phyloP scores from a whole-genome alignment of 1,139 yeast genomes.

The Scheffersomyces segobiensis region DNA sequence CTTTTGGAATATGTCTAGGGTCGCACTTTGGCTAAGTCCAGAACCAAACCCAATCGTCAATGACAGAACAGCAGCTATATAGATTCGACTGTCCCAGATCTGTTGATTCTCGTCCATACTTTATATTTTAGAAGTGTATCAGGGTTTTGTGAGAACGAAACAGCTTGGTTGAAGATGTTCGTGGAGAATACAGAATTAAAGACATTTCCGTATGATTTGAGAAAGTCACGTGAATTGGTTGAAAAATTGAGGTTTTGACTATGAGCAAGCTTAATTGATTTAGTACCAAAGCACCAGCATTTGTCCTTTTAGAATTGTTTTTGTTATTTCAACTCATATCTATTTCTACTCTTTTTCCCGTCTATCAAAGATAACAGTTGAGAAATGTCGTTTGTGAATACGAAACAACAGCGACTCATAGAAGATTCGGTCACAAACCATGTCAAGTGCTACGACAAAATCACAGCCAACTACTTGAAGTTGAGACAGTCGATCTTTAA shows the following conservation, averaged over 20 bases:
- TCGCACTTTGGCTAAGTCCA: background rate
- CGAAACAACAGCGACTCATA: constrained; percentile 33
- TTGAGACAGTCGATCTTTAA: constrained; percentile 36
- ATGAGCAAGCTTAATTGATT: background rate
- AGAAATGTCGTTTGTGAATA: constrained; percentile 28
- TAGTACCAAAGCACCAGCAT: background rate
- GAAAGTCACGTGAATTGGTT: background rate
- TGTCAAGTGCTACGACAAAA: constrained; percentile 36
- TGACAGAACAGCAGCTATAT: constrained; percentile 8
- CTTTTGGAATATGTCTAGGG: constrained; percentile 5
- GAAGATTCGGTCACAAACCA: constrained; percentile 33
- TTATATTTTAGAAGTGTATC: background rate
- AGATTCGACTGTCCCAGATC: constrained; percentile 8
- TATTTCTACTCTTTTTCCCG: background rate
- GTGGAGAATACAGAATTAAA: background rate
- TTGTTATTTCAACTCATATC: too few species aligned
- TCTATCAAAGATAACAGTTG: background rate
- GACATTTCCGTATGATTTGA: background rate
- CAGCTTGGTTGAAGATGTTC: background rate
- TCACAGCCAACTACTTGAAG: constrained; percentile 31
- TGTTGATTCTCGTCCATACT: background rate
- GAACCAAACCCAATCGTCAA: constrained; percentile 3
- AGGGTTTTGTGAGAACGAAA: too few species aligned
- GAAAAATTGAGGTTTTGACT: background rate
- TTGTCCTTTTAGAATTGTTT: too few species aligned